phyloP scores from a whole-genome alignment of 2,329 filamentous ascomycete genomes.

The Chaetomiaceae sp. region DNA sequence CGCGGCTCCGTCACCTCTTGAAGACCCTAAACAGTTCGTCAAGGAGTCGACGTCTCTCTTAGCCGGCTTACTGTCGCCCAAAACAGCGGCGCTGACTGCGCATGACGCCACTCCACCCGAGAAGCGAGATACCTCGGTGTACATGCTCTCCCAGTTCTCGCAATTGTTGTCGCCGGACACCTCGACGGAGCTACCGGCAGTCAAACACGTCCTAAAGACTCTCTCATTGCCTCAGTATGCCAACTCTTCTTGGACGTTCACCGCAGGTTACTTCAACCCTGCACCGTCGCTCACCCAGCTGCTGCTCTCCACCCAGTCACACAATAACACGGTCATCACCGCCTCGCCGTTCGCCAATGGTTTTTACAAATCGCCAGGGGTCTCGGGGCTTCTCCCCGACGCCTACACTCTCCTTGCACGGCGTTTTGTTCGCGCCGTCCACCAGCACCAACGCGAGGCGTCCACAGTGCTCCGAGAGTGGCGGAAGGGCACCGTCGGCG shows the following conservation, averaged over 20 bases:
- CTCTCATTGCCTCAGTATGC: conserved; percentile 61
- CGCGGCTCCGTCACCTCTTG: conserved; percentile 68
- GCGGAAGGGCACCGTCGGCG: conserved; percentile 74
- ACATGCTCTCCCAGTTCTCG: conserved; percentile 83
- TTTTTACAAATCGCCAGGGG: conserved; percentile 82
- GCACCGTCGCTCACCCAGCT: conserved; percentile 77
- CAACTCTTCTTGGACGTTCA: conserved; percentile 86
- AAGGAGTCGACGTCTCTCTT: conserved; percentile 63
- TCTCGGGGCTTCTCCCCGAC: conserved; percentile 84
- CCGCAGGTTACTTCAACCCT: conserved; percentile 97
- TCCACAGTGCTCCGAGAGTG: conserved; percentile 79
- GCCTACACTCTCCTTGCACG: conserved; percentile 88
- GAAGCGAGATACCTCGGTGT: conserved; percentile 65
- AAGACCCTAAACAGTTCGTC: conserved; percentile 66
- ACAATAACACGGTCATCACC: conserved; percentile 77
- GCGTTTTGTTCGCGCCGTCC: conserved; percentile 65
- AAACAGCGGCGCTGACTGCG: conserved; percentile 26
- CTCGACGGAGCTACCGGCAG: conserved; percentile 82
- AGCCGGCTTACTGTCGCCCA: conserved; percentile 58
- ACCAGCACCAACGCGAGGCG: conserved; percentile 43
- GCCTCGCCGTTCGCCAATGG: conserved; percentile 92
- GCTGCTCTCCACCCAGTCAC: conserved; percentile 67
- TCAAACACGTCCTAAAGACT: conserved; percentile 68
- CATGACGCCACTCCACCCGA: conserved; percentile 21
- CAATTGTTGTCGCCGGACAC: conserved; percentile 73